A percentile compares a stretch with the other conserved stretches of the same genome.
phyloP scores from a whole-genome alignment of 352 stramenopile species.

The Phytopythium litorale region DNA sequence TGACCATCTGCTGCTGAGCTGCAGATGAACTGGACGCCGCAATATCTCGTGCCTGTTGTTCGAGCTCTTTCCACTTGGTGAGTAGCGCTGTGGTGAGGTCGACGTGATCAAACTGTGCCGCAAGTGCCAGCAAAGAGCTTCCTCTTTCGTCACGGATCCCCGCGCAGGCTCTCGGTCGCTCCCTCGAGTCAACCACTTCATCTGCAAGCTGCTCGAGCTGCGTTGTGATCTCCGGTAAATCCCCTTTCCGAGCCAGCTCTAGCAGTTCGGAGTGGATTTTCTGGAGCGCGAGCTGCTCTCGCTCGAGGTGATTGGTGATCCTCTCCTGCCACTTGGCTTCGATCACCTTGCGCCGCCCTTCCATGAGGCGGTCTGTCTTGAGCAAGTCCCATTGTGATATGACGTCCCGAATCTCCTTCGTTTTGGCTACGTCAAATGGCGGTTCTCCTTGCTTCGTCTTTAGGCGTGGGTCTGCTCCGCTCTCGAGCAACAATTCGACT shows the following conservation, averaged over 20 bases:
- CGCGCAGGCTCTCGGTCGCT: constrained; percentile 56
- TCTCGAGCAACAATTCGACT: constrained; percentile 59
- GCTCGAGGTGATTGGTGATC: constrained; percentile 83
- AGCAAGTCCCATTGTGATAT: constrained; percentile 69
- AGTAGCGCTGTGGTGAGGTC: constrained; percentile 58
- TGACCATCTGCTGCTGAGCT: constrained; percentile 21
- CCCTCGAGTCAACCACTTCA: constrained; percentile 54
- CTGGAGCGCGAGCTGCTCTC: constrained; percentile 77
- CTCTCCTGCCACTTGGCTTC: constrained; percentile 79
- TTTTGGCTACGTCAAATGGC: constrained; percentile 87
- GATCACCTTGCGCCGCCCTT: constrained; percentile 60
- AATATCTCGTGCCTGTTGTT: constrained; percentile 20
- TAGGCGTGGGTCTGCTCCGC: constrained; percentile 70
- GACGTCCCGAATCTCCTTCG: constrained; percentile 43
- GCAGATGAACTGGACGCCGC: constrained; percentile 15
- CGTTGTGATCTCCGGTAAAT: constrained; percentile 45
- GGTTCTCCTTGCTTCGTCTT: constrained; percentile 71
- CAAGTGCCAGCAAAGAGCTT: constrained; percentile 68
- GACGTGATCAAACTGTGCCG: constrained; percentile 61
- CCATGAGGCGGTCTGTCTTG: constrained; percentile 65
- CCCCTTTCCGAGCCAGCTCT: constrained; percentile 34
- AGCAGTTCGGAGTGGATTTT: constrained; percentile 82
- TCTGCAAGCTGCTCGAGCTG: constrained; percentile 69
- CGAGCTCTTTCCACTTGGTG: constrained; percentile 52
- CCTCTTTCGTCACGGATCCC: constrained; percentile 81